Evolutionary conservation across 164 flowering plant genomes (phyloP).

Genomic region (Liquidambar formosana): DNA sequence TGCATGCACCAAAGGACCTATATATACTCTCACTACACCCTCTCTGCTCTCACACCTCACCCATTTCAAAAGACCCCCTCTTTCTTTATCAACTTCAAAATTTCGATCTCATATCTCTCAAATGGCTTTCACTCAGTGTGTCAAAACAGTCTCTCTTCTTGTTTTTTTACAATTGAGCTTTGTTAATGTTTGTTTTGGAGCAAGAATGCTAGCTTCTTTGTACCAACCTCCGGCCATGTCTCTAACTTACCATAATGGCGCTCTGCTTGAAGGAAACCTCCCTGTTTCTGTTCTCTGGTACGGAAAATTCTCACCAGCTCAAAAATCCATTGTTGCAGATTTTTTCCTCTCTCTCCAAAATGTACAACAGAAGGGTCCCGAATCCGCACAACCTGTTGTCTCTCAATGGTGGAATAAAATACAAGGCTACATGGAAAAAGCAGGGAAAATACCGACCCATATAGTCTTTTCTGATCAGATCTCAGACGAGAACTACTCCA

Average conservation of each 20-base stretch:
- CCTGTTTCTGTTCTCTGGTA: constrained; percentile 45
- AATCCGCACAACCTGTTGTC: constrained; percentile 20
- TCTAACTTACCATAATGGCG: constrained; percentile 45
- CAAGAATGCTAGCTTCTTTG: constrained; percentile 35
- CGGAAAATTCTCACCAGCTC: constrained; percentile 42
- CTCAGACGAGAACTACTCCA: constrained; percentile 29
- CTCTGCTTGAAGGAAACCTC: constrained; percentile 42
- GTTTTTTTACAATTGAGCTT: constrained; percentile 14
- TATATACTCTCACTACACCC: constrained; percentile 9
- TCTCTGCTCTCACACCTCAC: neutral
- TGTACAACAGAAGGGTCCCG: neutral
- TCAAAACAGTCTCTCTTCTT: constrained; percentile 6
- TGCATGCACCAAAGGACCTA: constrained; percentile 26
- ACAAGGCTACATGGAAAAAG: constrained; percentile 25
- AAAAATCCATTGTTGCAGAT: constrained; percentile 42
- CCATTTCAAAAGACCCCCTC: neutral
- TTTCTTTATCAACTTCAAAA: too few relatives aligned
- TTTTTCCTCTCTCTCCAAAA: constrained; percentile 42
- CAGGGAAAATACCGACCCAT: constrained; percentile 20
- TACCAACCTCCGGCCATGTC: constrained; percentile 35
- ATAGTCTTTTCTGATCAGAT: constrained; percentile 22
- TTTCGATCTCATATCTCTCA: neutral
- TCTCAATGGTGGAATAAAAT: constrained; percentile 40
- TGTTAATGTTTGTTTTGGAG: constrained; percentile 9
- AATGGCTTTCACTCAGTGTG: constrained; percentile 18